phyloP scores from a whole-genome alignment of 2,329 filamentous ascomycete genomes.

The Phaeophleospora eucalypticola region DNA sequence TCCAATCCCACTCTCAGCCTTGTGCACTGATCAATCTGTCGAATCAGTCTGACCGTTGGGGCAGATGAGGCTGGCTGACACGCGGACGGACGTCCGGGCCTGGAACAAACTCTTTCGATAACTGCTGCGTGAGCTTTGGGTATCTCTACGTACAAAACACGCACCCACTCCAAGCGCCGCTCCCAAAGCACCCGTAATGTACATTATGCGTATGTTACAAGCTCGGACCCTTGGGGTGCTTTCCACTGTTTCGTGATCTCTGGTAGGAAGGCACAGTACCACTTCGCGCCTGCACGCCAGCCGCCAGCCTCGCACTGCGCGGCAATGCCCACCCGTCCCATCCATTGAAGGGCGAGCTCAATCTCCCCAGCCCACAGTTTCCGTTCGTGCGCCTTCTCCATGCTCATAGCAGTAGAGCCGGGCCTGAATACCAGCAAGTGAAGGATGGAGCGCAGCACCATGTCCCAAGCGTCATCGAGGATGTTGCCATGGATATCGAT shows the following conservation, averaged over 20 bases:
- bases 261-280: conserved; percentile 54
- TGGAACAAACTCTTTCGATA: background rate
- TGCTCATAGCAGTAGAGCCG: conserved; percentile 50
- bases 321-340: conserved; percentile 51
- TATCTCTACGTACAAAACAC: background rate
- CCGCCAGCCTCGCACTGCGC: conserved; percentile 37
- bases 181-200: no score
- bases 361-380: conserved; percentile 62
- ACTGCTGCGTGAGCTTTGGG: background rate
- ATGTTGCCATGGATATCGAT: conserved; percentile 62
- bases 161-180: no score
- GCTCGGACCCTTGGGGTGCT: conserved; percentile 7
- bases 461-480: conserved; percentile 60
- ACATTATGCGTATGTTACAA: background rate
- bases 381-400: conserved; percentile 55
- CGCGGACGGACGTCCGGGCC: no score
- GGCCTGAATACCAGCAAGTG: conserved; percentile 62
- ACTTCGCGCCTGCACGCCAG: conserved; percentile 58
- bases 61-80: no score
- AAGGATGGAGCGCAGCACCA: conserved; percentile 58
- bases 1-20: no score
- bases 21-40: no score
- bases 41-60: no score
- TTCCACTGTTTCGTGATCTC: conserved; percentile 27
- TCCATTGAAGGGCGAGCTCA: conserved; percentile 57